Base-by-base conservation (phyloP, 2,329 filamentous ascomycete species). In the Dactylellina drechsleri region DNA sequence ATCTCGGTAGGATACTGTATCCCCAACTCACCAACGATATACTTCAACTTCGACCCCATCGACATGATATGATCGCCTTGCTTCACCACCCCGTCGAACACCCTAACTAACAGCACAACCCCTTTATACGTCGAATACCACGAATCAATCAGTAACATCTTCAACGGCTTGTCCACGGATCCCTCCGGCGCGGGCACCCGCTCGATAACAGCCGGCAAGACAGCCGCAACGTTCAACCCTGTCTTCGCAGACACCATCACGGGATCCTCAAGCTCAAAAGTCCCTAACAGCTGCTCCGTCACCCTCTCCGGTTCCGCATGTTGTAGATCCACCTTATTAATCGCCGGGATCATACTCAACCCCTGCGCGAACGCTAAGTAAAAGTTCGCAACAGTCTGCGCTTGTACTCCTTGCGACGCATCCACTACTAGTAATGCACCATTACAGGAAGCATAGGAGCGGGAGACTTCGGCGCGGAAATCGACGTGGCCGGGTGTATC, bases 91-190 rank as follows among this genome's bases (percentile, higher is more conserved):
- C 95, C 95, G 77, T 98, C 93, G 79, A 99, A 99, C 16, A 99
- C 85, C 10, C 95, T 87, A 12, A 99, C 93, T 5, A 99, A 86
- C 60, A 97, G 86, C 62, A 98, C 91, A 41, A 99, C 95, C 12
- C 95, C 95, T 78, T 93, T 91, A 82, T 97, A 99, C 75, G 90
- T 93, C 80, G 97, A 93, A 81, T 99, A 99, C 95, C 95, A 99
- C 20, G 93, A 97, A 82, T 99, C 95, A 28, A 99, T 93, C 13
- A 99, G 88, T 56, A 99, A 85, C 83, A 98, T 87, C 72, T 92
- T 89, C 67, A 97, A 82, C 0, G 93, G 92, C 79, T 89, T 91
- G 15, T 83, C 85, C 62, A 86, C 83, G 78, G 95, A 89, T 3
- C 95, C 95, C 0, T 87, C 82, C 0, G 95, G 95, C 47, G 89